A percentile compares a stretch with the other conserved stretches of the same genome.
These are phyloP conservation scores for Tricholoma saponaceum DNA, from an alignment of 768 basidiomycete genomes.

Conservation along the genomic window DNA sequence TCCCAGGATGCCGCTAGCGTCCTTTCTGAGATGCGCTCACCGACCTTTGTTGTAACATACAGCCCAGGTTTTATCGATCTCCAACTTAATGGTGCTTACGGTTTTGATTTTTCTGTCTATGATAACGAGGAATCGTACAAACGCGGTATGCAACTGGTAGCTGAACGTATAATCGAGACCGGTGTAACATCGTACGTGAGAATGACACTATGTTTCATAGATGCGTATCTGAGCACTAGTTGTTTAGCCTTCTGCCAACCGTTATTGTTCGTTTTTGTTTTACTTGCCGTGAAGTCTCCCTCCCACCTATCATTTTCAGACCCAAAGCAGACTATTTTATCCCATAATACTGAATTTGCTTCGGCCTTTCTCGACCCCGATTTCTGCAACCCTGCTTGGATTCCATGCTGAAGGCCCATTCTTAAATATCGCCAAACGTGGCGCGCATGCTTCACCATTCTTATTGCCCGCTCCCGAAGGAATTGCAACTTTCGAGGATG, in stretches of 20 bases:
- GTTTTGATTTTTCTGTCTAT: conserved; percentile 84
- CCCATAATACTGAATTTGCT: conserved; percentile 67
- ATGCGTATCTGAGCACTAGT: conserved; percentile 19
- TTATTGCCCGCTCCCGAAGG: conserved; percentile 62
- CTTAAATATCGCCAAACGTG: conserved; percentile 75
- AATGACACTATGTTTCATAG: neutral
- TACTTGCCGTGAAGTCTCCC: neutral
- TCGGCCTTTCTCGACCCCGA: conserved; percentile 58
- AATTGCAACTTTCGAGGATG: conserved; percentile 62
- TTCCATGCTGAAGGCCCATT: conserved; percentile 95
- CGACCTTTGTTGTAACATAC: conserved; percentile 2
- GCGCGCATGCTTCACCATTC: conserved; percentile 72
- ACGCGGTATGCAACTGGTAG: conserved; percentile 63
- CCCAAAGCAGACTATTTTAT: conserved; percentile 73
- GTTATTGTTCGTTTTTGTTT: conserved; percentile 60
- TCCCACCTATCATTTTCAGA: conserved; percentile 38
- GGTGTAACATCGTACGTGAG: conserved; percentile 79
- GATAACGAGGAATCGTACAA: conserved; percentile 68
- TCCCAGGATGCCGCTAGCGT: neutral
- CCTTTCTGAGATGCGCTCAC: neutral
- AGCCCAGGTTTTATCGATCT: conserved; percentile 87
- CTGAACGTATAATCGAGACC: conserved; percentile 77
- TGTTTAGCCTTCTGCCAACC: conserved; percentile 53
- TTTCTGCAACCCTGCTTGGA: conserved; percentile 72
- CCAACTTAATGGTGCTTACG: conserved; percentile 88